Evolutionary conservation across 2,329 filamentous ascomycete genomes (phyloP).

Genomic region (Westerdykella sp.): DNA sequence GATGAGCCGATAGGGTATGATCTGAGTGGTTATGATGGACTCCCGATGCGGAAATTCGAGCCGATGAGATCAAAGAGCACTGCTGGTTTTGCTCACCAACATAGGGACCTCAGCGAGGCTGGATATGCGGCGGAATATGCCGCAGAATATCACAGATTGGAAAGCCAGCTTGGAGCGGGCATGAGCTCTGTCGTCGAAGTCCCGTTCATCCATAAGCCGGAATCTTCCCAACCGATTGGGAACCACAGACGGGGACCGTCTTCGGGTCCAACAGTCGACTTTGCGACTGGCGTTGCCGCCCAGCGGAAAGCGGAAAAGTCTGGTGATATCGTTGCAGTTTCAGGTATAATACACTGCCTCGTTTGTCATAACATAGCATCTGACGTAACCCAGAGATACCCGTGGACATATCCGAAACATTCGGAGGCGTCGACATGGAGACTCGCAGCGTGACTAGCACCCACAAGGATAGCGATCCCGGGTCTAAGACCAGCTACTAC

Average conservation of each 20-base stretch:
- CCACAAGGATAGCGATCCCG: constrained; percentile 11
- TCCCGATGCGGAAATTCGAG: constrained; percentile 24
- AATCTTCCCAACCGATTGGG: constrained; percentile 7
- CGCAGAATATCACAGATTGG: constrained; percentile 32
- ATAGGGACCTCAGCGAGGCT: constrained; percentile 22
- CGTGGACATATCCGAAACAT: constrained; percentile 39
- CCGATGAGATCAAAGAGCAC: constrained; percentile 2
- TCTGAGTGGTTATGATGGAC: constrained; percentile 23
- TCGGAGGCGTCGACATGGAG: constrained; percentile 33
- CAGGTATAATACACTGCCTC: constrained; percentile 2
- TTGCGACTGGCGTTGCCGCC: constrained; percentile 28
- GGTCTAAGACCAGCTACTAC: constrained; percentile 32
- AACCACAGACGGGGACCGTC: constrained; percentile 19
- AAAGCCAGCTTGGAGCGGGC: constrained; percentile 32
- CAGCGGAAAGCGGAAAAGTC: constrained; percentile 40
- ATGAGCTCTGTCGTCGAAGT: constrained; percentile 33
- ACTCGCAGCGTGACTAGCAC: constrained; percentile 22
- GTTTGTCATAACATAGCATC: not conserved
- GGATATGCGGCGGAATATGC: constrained; percentile 27
- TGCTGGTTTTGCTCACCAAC: constrained; percentile 13
- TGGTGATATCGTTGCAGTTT: constrained; percentile 40
- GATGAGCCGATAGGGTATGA: constrained; percentile 26
- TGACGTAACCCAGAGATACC: constrained; percentile 25
- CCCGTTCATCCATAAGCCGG: constrained; percentile 23
- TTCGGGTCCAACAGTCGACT: constrained; percentile 10